These are phyloP conservation scores for Panaeolus papilionaceus DNA, from an alignment of 768 basidiomycete species.

Conservation along the genomic window DNA sequence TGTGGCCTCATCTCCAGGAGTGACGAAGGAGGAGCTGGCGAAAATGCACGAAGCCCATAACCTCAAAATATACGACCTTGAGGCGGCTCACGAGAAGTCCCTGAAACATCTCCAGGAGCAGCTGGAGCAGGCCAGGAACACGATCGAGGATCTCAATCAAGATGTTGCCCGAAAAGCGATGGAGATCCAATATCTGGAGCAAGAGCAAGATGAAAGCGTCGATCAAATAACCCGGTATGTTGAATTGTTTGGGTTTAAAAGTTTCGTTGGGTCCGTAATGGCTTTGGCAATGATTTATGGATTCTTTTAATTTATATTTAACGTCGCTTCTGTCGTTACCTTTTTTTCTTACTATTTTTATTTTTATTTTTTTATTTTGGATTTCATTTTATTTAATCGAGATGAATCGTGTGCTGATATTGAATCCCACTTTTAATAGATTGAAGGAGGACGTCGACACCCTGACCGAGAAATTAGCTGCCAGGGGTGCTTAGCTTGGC, in stretches of 20 bases:
- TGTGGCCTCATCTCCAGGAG: constrained; percentile 46
- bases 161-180: constrained; percentile 74
- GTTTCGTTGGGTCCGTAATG: constrained; percentile 56
- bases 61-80: constrained; percentile 75
- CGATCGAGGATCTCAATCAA: constrained; percentile 59
- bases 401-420: constrained; percentile 6
- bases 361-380: no score
- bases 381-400: constrained; percentile 21
- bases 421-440: constrained; percentile 44
- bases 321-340: constrained; percentile 20
- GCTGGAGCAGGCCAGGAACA: constrained; percentile 56
- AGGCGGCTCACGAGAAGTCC: constrained; percentile 68
- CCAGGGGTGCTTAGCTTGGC: constrained; percentile 29
- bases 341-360: constrained; percentile 20
- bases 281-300: constrained; percentile 63
- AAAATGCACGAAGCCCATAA: constrained; percentile 86
- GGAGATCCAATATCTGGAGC: constrained; percentile 83
- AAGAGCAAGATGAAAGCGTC: constrained; percentile 78
- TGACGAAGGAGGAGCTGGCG: constrained; percentile 80
- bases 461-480: constrained; percentile 45
- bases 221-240: constrained; percentile 84
- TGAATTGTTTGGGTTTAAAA: constrained; percentile 59
- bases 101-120: constrained; percentile 60
- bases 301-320: constrained; percentile 45
- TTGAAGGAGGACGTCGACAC: constrained; percentile 70